Percentiles rank a stretch among this genome's conserved stretches.
Conservation (phyloP, 2,329 filamentous ascomycete genomes). For the Metarhizium rileyi region DNA sequence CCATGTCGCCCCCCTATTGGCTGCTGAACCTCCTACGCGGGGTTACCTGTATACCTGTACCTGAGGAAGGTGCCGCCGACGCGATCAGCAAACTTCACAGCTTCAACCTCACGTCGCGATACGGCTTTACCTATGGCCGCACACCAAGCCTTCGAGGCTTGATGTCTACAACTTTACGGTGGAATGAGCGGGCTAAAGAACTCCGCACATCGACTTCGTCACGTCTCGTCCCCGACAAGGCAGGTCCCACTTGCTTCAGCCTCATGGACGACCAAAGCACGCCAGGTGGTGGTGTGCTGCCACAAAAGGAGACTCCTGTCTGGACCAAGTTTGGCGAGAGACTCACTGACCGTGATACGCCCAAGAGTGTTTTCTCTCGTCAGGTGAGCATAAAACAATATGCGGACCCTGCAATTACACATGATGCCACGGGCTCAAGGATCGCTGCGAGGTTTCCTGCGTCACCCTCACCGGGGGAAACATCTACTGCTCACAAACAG, state of each 20-base stretch:
- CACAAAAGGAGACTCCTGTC: not conserved
- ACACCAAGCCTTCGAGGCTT: not conserved
- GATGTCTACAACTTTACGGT: too few relatives aligned
- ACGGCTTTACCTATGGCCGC: not conserved
- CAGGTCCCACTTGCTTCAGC: not conserved
- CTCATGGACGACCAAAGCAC: not conserved
- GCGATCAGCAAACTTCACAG: too few relatives aligned
- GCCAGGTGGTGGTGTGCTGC: not conserved
- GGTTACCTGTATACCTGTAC: too few relatives aligned
- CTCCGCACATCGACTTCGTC: not conserved
- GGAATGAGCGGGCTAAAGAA: not conserved
- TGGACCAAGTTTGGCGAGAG: not conserved
- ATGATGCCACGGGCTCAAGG: not conserved
- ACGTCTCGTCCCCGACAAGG: not conserved
- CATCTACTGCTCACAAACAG: not conserved
- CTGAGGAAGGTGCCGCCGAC: too few relatives aligned
- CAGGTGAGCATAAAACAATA: not conserved
- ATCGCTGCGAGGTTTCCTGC: not conserved
- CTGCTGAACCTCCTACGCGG: too few relatives aligned
- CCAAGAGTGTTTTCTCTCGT: not conserved
- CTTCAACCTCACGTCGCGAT: too few relatives aligned
- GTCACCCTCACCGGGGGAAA: not conserved
- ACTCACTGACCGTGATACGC: not conserved
- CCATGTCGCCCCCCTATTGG: too few relatives aligned
- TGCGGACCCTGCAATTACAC: not conserved